These are phyloP conservation scores for Geopyxis carbonaria DNA, from an alignment of 495 filamentous ascomycete species.

Conservation along the genomic window DNA sequence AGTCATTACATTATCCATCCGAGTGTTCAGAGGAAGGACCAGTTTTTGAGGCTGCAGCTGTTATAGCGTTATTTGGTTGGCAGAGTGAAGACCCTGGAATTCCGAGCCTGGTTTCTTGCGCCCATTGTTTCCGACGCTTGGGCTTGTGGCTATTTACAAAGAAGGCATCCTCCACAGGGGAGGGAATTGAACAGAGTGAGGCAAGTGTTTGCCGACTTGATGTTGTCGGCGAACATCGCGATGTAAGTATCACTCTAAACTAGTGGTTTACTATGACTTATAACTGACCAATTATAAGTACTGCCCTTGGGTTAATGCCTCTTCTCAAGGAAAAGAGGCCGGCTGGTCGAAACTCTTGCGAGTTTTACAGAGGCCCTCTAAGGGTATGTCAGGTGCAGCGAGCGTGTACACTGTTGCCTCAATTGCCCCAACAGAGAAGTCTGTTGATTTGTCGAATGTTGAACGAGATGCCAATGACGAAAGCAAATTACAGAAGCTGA, in stretches of 20 bases:
- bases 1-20: constrained; percentile 13
- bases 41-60: constrained; percentile 49
- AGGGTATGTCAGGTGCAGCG: constrained; percentile 10
- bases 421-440: not conserved
- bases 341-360: constrained; percentile 19
- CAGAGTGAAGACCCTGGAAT: constrained; percentile 49
- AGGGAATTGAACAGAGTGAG: constrained; percentile 11
- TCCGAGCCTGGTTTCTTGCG: constrained; percentile 56
- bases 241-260: constrained; percentile 9
- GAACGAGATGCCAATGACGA: constrained; percentile 23
- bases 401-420: constrained; percentile 13
- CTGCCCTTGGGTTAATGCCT: constrained; percentile 22
- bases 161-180: constrained; percentile 24
- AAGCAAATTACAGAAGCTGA: constrained; percentile 20
- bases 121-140: constrained; percentile 70
- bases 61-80: constrained; percentile 77
- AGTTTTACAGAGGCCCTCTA: constrained; percentile 15
- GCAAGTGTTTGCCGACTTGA: constrained; percentile 21
- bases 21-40: constrained; percentile 13
- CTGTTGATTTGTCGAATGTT: not conserved
- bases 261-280: not conserved
- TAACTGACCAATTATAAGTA: constrained; percentile 12
- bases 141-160: constrained; percentile 87
- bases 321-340: constrained; percentile 20
- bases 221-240: constrained; percentile 23